phyloP scores from a whole-genome alignment of 257 asterid genomes.

The Gentiana macrophylla region DNA sequence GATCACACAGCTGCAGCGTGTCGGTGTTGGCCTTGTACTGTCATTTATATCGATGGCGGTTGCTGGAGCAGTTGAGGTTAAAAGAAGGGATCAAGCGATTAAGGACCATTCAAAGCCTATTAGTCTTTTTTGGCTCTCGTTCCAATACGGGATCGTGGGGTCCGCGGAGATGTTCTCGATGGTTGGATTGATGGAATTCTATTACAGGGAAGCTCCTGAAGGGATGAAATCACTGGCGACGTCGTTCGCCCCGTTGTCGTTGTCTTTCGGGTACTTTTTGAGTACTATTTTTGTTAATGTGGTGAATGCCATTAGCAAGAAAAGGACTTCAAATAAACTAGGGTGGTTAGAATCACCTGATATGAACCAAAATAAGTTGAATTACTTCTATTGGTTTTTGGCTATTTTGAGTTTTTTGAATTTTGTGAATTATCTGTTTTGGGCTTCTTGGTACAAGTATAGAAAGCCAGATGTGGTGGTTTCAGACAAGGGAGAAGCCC shows the following conservation, averaged over 20 bases:
- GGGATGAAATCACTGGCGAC: slow-evolving; percentile 72
- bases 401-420: slow-evolving; percentile 49
- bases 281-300: slow-evolving; percentile 44
- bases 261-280: slow-evolving; percentile 45
- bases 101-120: slow-evolving; percentile 22
- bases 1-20: slow-evolving; percentile 45
- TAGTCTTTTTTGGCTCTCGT: slow-evolving; percentile 52
- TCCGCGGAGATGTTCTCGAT: slow-evolving; percentile 62
- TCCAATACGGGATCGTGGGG: slow-evolving; percentile 61
- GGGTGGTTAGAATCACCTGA: slow-evolving; percentile 53
- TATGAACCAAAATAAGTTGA: slow-evolving; percentile 37
- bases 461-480: too few species aligned
- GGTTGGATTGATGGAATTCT: slow-evolving; percentile 57
- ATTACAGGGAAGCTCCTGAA: slow-evolving; percentile 50
- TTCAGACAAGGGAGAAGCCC: too few species aligned
- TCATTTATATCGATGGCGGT: slow-evolving; percentile 30
- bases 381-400: slow-evolving; percentile 50
- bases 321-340: slow-evolving; percentile 24
- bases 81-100: slow-evolving; percentile 29
- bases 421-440: slow-evolving; percentile 42
- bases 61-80: slow-evolving; percentile 34
- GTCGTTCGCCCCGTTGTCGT: slow-evolving; percentile 51
- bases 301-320: slow-evolving; percentile 32
- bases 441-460: slow-evolving; percentile 67
- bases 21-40: slow-evolving; percentile 36